phyloP scores from a whole-genome alignment of 2,329 filamentous ascomycete species.

The Pseudocercospora musae region DNA sequence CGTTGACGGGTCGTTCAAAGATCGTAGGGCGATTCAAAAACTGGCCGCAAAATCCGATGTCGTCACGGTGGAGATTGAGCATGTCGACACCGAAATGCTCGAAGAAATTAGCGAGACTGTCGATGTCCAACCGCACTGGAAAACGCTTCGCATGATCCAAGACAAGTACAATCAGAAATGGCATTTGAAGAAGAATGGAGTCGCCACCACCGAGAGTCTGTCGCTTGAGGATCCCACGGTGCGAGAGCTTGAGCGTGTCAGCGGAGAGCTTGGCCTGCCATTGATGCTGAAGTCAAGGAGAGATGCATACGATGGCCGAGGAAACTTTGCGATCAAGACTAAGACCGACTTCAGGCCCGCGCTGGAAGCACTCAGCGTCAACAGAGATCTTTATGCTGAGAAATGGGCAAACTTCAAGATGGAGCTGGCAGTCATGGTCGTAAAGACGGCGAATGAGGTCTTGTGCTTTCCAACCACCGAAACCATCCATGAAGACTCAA shows the following conservation, averaged over 20 bases:
- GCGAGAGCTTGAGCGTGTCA: conserved; percentile 62
- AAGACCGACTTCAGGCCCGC: conserved; percentile 62
- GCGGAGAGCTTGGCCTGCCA: conserved; percentile 68
- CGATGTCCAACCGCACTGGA: conserved; percentile 72
- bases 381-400: conserved; percentile 78
- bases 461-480: conserved; percentile 87
- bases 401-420: conserved; percentile 81
- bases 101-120: conserved; percentile 74
- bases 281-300: conserved; percentile 91
- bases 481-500: conserved; percentile 90
- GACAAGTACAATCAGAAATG: conserved; percentile 91
- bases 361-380: conserved; percentile 62
- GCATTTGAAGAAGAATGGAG: conserved; percentile 64
- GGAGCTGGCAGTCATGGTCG: conserved; percentile 91
- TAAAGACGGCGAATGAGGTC: conserved; percentile 74
- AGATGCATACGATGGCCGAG: conserved; percentile 87
- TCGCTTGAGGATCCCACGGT: conserved; percentile 60
- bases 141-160: conserved; percentile 82
- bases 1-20: conserved; percentile 83
- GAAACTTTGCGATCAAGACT: conserved; percentile 64
- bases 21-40: conserved; percentile 71
- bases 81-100: conserved; percentile 84
- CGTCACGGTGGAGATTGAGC: conserved; percentile 91
- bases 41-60: conserved; percentile 76
- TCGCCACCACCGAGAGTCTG: conserved; percentile 70